Percentiles rank a stretch among this genome's conserved stretches.
Evolutionary conservation across 768 basidiomycete genomes (phyloP).

Genomic region (Nidularia pulvinata): DNA sequence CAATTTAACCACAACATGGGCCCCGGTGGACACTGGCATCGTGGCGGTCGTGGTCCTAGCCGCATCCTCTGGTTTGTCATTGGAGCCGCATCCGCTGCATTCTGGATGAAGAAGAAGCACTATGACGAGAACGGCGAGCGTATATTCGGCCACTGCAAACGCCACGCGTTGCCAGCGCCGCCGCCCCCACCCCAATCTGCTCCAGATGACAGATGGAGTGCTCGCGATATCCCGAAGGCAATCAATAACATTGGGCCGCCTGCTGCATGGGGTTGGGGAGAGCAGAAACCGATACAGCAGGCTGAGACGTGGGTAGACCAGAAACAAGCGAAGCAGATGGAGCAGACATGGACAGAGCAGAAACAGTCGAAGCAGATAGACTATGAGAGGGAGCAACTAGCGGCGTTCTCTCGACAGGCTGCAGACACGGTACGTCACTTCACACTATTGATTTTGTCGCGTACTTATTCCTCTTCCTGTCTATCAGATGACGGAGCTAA

Average conservation of each 20-base stretch:
- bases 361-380: too few species aligned
- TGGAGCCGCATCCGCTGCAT: slow-evolving; percentile 48
- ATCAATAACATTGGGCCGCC: slow-evolving; percentile 19
- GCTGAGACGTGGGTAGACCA: too few species aligned
- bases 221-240: slow-evolving; percentile 15
- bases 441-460: background rate
- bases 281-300: slow-evolving; percentile 9
- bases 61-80: slow-evolving; percentile 71
- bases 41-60: slow-evolving; percentile 34
- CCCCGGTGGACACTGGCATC: too few species aligned
- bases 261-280: background rate
- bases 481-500: slow-evolving; percentile 58
- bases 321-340: too few species aligned
- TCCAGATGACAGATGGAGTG: slow-evolving; percentile 4
- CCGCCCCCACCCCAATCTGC: slow-evolving; percentile 6
- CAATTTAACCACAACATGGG: too few species aligned
- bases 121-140: slow-evolving; percentile 23
- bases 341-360: too few species aligned
- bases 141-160: slow-evolving; percentile 25
- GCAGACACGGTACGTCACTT: slow-evolving; percentile 41
- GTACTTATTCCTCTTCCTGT: background rate
- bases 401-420: slow-evolving; percentile 45
- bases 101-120: slow-evolving; percentile 36
- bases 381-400: slow-evolving; percentile 41
- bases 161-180: slow-evolving; percentile 13